phyloP scores from a whole-genome alignment of 108 stramenopile species.

The Cylindrotheca closterium region DNA sequence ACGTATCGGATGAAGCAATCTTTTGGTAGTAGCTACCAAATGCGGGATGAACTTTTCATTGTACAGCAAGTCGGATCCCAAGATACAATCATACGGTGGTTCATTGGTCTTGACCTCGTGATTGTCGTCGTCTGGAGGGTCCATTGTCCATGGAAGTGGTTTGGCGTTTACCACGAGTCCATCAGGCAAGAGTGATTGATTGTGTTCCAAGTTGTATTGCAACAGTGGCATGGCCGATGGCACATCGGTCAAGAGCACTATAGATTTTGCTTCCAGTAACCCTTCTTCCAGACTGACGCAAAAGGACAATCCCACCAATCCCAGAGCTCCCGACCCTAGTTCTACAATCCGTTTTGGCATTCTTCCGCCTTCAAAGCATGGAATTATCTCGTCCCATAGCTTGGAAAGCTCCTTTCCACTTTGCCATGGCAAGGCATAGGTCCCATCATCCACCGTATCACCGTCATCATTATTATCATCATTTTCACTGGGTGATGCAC shows the following conservation, averaged over 20 bases:
- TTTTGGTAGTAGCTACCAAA: slow-evolving; percentile 54
- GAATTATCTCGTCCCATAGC: slow-evolving; percentile 4
- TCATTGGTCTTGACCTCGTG: slow-evolving; percentile 3
- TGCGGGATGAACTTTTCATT: slow-evolving; percentile 52
- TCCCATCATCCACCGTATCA: slow-evolving; percentile 7
- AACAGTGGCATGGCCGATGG: slow-evolving; percentile 46
- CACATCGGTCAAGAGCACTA: slow-evolving; percentile 38
- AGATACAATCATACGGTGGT: slow-evolving; percentile 42
- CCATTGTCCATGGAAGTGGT: slow-evolving; percentile 41
- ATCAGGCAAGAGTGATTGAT: slow-evolving; percentile 10
- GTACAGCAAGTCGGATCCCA: slow-evolving; percentile 80
- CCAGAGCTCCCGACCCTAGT: slow-evolving; percentile 66
- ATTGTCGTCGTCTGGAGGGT: slow-evolving; percentile 8
- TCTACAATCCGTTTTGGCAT: slow-evolving; percentile 40
- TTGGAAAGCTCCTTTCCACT: slow-evolving; percentile 11
- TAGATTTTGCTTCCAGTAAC: not conserved
- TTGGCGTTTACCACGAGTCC: not conserved
- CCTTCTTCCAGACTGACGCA: slow-evolving; percentile 3
- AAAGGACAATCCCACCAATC: slow-evolving; percentile 63
- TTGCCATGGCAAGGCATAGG: slow-evolving; percentile 21
- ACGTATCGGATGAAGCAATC: slow-evolving; percentile 35
- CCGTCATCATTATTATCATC: slow-evolving; percentile 10
- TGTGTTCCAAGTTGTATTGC: slow-evolving; percentile 45
- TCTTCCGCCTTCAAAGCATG: not conserved
- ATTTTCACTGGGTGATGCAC: slow-evolving; percentile 3